Evolutionary conservation across 1,139 yeast species (phyloP).

Genomic region (Pichiaceae sp.): DNA sequence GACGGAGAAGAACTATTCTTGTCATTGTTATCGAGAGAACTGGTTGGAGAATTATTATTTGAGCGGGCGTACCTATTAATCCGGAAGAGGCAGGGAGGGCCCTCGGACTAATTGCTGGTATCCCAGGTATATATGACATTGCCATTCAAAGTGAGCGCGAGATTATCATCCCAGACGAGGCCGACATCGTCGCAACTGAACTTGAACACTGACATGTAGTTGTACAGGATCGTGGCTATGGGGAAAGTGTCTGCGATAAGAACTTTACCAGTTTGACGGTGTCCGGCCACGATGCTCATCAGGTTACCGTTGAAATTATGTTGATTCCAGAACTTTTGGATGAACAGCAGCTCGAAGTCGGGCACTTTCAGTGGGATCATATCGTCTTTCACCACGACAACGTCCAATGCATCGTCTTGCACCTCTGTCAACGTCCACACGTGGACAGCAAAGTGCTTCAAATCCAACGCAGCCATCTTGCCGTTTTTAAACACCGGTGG

Average conservation of each 20-base stretch:
- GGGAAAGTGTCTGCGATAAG: constrained; percentile 1
- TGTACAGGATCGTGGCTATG: constrained; percentile 5
- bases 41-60: too few species aligned
- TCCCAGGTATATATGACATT: constrained; percentile 4
- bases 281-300: constrained; percentile 3
- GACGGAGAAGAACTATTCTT: constrained; percentile 36
- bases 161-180: constrained; percentile 5
- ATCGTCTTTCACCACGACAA: constrained; percentile 8
- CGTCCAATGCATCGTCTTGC: constrained; percentile 7
- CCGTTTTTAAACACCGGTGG: constrained; percentile 15
- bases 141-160: constrained; percentile 2
- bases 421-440: constrained; percentile 11
- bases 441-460: constrained; percentile 10
- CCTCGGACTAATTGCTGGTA: too few species aligned
- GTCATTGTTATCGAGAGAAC: constrained; percentile 20
- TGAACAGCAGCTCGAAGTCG: constrained; percentile 9
- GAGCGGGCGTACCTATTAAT: too few species aligned
- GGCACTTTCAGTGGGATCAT: constrained; percentile 12
- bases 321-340: constrained; percentile 12
- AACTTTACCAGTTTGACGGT: constrained; percentile 1
- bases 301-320: constrained; percentile 4
- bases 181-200: constrained; percentile 2
- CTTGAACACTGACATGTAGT: constrained; percentile 5
- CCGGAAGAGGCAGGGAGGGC: too few species aligned
- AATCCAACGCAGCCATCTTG: constrained; percentile 14